A percentile compares a stretch with the other conserved stretches of the same genome.
phyloP scores from a whole-genome alignment of 345 rosid genomes.

The Citrus hindsii region DNA sequence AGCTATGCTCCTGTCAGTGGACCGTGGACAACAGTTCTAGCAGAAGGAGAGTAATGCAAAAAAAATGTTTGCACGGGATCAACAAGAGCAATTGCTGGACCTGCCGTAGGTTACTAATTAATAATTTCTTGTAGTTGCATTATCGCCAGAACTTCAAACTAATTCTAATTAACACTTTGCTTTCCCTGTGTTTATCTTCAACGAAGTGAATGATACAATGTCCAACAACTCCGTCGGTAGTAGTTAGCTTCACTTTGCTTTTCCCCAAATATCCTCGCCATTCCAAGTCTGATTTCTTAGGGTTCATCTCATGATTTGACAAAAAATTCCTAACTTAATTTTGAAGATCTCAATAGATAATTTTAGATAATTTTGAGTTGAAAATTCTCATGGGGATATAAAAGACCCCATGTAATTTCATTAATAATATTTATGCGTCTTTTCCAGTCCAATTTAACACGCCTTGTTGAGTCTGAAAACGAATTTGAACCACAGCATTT shows the following conservation, averaged over 20 bases:
- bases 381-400: slow-evolving; percentile 40
- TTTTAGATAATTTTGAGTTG: slow-evolving; percentile 28
- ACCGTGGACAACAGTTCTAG: too few relatives aligned
- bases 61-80: too few relatives aligned
- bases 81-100: too few relatives aligned
- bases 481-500: not conserved
- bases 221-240: not conserved
- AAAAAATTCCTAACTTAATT: slow-evolving; percentile 16
- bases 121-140: too few relatives aligned
- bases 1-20: too few relatives aligned
- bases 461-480: not conserved
- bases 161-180: too few relatives aligned
- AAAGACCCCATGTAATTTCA: slow-evolving; percentile 33
- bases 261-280: slow-evolving; percentile 27
- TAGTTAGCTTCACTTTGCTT: slow-evolving; percentile 16
- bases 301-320: slow-evolving; percentile 19
- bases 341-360: slow-evolving; percentile 30
- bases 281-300: slow-evolving; percentile 32
- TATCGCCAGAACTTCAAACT: too few relatives aligned
- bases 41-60: too few relatives aligned
- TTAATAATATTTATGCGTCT: slow-evolving; percentile 26
- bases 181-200: too few relatives aligned
- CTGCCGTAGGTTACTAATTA: too few relatives aligned
- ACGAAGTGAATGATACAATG: too few relatives aligned
- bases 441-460: slow-evolving; percentile 11